Conservation (phyloP, 1,139 yeast genomes). For the Yamadazyma trypodendri region DNA sequence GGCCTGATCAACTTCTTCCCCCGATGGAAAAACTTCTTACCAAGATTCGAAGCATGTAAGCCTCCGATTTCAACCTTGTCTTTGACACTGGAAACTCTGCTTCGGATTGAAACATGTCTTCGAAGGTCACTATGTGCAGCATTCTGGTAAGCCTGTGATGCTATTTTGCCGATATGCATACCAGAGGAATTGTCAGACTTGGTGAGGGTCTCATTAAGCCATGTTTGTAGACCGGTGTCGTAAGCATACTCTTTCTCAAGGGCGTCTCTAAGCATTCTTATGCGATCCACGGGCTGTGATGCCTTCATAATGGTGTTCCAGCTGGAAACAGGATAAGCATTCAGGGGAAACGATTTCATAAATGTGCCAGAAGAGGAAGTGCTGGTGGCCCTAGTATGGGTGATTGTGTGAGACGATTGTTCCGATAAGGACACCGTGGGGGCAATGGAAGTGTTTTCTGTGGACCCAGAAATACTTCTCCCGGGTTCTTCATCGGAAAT, state of each 20-base stretch:
- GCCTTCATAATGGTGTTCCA: constrained; percentile 46
- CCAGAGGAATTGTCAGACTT: constrained; percentile 32
- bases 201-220: constrained; percentile 44
- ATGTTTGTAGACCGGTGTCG: constrained; percentile 47
- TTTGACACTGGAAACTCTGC: constrained; percentile 42
- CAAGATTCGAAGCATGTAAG: constrained; percentile 41
- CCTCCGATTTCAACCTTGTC: constrained; percentile 47
- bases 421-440: constrained; percentile 11
- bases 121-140: constrained; percentile 46
- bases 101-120: constrained; percentile 42
- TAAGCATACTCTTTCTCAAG: constrained; percentile 37
- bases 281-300: constrained; percentile 44
- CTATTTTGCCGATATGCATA: constrained; percentile 46
- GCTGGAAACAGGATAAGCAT: constrained; percentile 37
- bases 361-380: constrained; percentile 8
- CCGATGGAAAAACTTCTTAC: constrained; percentile 41
- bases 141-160: constrained; percentile 47
- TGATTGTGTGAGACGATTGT: constrained; percentile 1
- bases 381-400: constrained; percentile 11
- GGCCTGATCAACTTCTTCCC: constrained; percentile 41
- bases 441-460: constrained; percentile 9
- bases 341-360: constrained; percentile 15
- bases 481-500: constrained; percentile 11
- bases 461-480: constrained; percentile 3
- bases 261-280: constrained; percentile 41